Percentiles rank a stretch among this genome's conserved stretches.
These are phyloP conservation scores for Trypanosoma melophagium DNA, from an alignment of 208 protist species.

Conservation along the genomic window DNA sequence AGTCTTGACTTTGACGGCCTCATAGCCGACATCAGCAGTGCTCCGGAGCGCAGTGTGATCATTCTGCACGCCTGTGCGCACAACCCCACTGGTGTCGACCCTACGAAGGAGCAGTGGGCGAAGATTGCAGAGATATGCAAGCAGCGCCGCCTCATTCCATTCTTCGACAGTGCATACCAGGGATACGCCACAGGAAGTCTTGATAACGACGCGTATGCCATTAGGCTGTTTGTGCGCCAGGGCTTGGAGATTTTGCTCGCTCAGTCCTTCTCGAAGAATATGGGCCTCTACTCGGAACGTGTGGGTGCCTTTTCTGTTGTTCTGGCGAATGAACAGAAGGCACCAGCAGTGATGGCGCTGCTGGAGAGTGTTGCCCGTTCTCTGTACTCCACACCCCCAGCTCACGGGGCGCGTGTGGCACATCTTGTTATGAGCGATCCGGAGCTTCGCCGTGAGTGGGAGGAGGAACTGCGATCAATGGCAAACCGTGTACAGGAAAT, in stretches of 20 bases:
- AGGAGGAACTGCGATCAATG: slow-evolving; percentile 90
- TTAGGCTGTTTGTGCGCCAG: slow-evolving; percentile 68
- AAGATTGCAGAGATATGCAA: slow-evolving; percentile 87
- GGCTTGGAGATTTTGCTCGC: slow-evolving; percentile 86
- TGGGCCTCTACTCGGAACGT: slow-evolving; percentile 97
- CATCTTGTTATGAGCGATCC: slow-evolving; percentile 84
- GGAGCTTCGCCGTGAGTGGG: slow-evolving; percentile 87
- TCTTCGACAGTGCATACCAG: slow-evolving; percentile 98
- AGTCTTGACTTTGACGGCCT: slow-evolving; percentile 87
- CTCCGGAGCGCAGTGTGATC: slow-evolving; percentile 90
- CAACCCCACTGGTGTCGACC: slow-evolving; percentile 99
- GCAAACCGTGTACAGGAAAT: slow-evolving; percentile 79
- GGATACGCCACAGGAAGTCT: slow-evolving; percentile 96
- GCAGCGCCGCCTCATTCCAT: slow-evolving; percentile 81
- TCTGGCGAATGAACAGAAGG: slow-evolving; percentile 39
- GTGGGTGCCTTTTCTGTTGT: slow-evolving; percentile 90
- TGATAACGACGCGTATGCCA: slow-evolving; percentile 91
- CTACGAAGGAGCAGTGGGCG: slow-evolving; percentile 94
- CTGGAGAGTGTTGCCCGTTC: no score
- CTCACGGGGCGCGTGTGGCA: slow-evolving; percentile 94
- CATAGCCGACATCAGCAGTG: slow-evolving; percentile 61
- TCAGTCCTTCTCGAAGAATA: slow-evolving; percentile 98
- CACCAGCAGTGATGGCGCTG: slow-evolving; percentile 66
- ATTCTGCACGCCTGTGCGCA: slow-evolving; percentile 98
- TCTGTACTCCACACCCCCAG: slow-evolving; percentile 95